Evolutionary conservation across 2,329 filamentous ascomycete species (phyloP), one percentile per base, ranked within the genome.

Genomic region (Tolypocladium ophioglossoides): DNA sequence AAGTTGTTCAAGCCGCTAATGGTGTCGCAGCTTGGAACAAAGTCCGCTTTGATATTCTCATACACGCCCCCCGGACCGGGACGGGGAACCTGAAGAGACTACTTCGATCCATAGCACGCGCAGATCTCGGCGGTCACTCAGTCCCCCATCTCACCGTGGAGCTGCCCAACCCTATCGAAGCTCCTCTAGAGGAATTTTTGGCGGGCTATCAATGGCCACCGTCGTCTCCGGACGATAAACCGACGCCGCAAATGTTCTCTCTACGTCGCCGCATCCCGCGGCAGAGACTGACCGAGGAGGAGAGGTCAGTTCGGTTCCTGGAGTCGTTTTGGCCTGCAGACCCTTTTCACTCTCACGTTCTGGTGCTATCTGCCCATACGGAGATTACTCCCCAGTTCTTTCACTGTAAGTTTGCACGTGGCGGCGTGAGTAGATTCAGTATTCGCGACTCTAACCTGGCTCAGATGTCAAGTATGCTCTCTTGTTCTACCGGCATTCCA

Each of bases 261-360:
- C 72, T 97, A 20, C 83, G 87, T 30, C 89, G 88, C 58, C 85
- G 89, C 34, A 85, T 96, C 46, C 74, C 81, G 12, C 76, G 75
- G 39, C 73, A 78, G 50, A 75, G 74, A 49, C 64, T 86, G 57
- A 83, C 76, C 7, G 78, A 87, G 46, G 83, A 87, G 58, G 85
- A 91, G 61, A 85, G 86, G 54, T 84, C 89, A 0, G 75, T 86
- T 18, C 83, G 86, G 27, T 88, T 92, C 55, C 72, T 96, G 6
- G 91, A 97, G 71, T 87, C 89, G 0, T 96, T 95, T 68, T 97
- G 91, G 78, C 91, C 94, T 2, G 72, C 75, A 3, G 75, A 83
- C 55, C 75, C 83, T 6, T 66, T 69, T 2, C 70, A 82, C 52
- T 85, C 85, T 11, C 90, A 96, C 66, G 81, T 96, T 2, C 77